Percentiles rank a stretch among this genome's conserved stretches.
Conservation (phyloP, 306 rosid species). For the Glycyrrhiza uralensis region DNA sequence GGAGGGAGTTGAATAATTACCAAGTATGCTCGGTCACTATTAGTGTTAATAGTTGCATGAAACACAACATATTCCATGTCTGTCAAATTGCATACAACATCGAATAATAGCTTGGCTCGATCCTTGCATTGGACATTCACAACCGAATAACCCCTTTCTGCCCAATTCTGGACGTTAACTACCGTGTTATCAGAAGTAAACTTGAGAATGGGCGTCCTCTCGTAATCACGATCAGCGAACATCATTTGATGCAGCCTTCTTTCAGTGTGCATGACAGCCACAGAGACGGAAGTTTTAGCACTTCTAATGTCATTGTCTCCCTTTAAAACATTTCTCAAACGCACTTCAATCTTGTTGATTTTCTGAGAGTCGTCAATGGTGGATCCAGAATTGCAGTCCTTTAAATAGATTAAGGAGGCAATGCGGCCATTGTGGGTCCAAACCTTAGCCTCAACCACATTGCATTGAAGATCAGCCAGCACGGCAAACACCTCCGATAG, state of each 20-base stretch:
- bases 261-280: conserved; percentile 66
- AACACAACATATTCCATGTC: conserved; percentile 93
- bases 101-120: conserved; percentile 71
- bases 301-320: conserved; percentile 82
- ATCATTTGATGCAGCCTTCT: conserved; percentile 97
- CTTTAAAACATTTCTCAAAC: conserved; percentile 75
- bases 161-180: conserved; percentile 82
- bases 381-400: conserved; percentile 64
- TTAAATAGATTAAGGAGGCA: conserved; percentile 68
- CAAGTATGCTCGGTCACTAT: conserved; percentile 56
- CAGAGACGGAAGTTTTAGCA: conserved; percentile 72
- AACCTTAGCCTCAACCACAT: conserved; percentile 87
- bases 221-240: conserved; percentile 84
- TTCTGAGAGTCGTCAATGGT: conserved; percentile 68
- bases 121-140: conserved; percentile 90
- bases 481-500: conserved; percentile 95
- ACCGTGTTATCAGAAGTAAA: conserved; percentile 37
- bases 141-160: conserved; percentile 77
- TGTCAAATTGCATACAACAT: conserved; percentile 82
- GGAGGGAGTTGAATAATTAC: conserved; percentile 33
- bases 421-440: conserved; percentile 98
- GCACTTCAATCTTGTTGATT: conserved; percentile 59
- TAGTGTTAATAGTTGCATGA: conserved; percentile 77
- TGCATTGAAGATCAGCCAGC: conserved; percentile 73
- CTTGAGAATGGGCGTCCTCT: conserved; percentile 61